A percentile compares a stretch with the other conserved stretches of the same genome.
phyloP scores from a whole-genome alignment of 1,139 yeast species.

The Saccharomycopsis hybrid region DNA sequence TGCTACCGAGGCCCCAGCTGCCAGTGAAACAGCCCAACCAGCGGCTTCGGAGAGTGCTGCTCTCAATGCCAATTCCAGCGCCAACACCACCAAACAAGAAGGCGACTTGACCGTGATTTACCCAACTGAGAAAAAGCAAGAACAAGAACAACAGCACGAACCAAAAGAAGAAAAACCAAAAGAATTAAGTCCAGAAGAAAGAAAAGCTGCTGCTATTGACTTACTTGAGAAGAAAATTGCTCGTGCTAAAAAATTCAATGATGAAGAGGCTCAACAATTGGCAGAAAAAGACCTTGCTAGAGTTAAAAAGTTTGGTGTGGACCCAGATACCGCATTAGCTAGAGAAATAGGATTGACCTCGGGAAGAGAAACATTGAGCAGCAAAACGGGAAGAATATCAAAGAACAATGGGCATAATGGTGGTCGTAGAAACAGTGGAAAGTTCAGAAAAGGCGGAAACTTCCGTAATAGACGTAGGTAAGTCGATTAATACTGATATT shows the following conservation, averaged over 20 bases:
- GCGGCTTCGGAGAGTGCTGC: constrained; percentile 21
- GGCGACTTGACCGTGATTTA: constrained; percentile 20
- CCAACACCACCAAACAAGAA: too few relatives aligned
- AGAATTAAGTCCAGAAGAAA: constrained; percentile 56
- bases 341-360: constrained; percentile 52
- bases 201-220: constrained; percentile 62
- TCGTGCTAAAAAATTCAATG: constrained; percentile 71
- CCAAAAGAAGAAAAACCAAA: constrained; percentile 36
- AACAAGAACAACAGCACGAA: too few relatives aligned
- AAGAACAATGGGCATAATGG: neutral
- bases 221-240: constrained; percentile 60
- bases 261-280: constrained; percentile 36
- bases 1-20: constrained; percentile 21
- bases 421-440: too few relatives aligned
- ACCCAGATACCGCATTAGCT: constrained; percentile 60
- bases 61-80: constrained; percentile 21
- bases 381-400: constrained; percentile 1
- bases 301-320: constrained; percentile 80
- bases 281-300: constrained; percentile 59
- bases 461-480: too few relatives aligned
- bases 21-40: constrained; percentile 25
- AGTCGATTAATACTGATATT: too few relatives aligned
- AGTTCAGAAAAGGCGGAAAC: neutral
- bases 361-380: neutral
- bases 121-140: constrained; percentile 22